A percentile compares a stretch with the other conserved stretches of the same genome.
Evolutionary conservation across 495 filamentous ascomycete species (phyloP).

Genomic region (Darksidea phi): DNA sequence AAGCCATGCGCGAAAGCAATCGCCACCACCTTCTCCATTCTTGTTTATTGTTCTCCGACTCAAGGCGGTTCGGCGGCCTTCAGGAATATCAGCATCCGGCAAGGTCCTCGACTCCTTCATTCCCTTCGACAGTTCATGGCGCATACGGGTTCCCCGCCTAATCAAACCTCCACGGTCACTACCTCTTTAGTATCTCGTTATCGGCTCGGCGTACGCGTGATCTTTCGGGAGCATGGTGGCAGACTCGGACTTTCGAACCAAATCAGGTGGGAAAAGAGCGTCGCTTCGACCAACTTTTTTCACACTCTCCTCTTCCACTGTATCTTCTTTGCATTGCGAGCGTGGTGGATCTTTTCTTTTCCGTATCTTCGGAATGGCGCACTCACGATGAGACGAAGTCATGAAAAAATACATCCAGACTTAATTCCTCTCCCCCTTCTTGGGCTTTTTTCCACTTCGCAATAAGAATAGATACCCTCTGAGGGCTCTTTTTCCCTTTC

Average conservation of each 20-base stretch:
- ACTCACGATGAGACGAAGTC: slow-evolving; percentile 33
- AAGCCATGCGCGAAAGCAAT: background rate
- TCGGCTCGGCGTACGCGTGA: background rate
- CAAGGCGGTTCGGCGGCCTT: slow-evolving; percentile 19
- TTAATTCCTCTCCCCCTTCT: slow-evolving; percentile 21
- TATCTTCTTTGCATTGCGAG: slow-evolving; percentile 20
- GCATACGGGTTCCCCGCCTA: slow-evolving; percentile 9
- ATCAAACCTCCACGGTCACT: background rate
- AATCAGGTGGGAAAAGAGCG: background rate
- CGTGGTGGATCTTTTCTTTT: background rate
- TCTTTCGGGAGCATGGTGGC: background rate
- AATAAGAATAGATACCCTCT: no score
- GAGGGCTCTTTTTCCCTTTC: no score
- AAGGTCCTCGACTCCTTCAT: background rate
- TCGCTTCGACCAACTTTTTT: background rate
- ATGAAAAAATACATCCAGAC: slow-evolving; percentile 15
- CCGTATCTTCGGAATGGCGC: background rate
- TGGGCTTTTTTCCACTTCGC: no score
- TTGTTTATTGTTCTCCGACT: slow-evolving; percentile 32
- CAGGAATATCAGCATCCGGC: slow-evolving; percentile 7
- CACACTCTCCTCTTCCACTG: background rate
- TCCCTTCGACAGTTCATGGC: slow-evolving; percentile 1
- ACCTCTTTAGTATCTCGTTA: background rate
- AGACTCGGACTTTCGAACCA: no score
- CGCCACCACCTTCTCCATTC: slow-evolving; percentile 12